Conservation (phyloP, 2,329 filamentous ascomycete genomes). For the Arthrobotrys musiformis region DNA sequence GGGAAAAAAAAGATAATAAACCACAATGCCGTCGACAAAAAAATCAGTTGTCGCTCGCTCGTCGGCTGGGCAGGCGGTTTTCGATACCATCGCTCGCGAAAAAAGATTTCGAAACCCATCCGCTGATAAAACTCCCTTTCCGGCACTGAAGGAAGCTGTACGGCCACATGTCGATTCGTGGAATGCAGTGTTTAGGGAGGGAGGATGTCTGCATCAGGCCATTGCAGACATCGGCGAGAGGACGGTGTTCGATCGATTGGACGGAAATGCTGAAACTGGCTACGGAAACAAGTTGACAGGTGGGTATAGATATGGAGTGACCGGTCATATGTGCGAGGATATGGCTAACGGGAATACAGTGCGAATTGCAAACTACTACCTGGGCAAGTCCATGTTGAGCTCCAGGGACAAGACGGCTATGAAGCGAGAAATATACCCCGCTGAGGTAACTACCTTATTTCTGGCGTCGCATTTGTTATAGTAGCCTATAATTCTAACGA, state of each 20-base stretch:
- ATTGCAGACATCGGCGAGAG: constrained; percentile 91
- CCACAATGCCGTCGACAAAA: constrained; percentile 49
- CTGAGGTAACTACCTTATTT: constrained; percentile 67
- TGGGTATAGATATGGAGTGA: constrained; percentile 18
- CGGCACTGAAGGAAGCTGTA: constrained; percentile 84
- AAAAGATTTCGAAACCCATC: constrained; percentile 89
- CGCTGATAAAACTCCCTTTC: constrained; percentile 86
- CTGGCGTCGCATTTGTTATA: background rate
- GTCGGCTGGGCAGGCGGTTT: constrained; percentile 62
- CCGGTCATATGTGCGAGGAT: too few relatives aligned
- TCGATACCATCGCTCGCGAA: constrained; percentile 85
- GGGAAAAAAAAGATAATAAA: background rate
- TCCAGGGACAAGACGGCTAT: constrained; percentile 67
- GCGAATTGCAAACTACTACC: constrained; percentile 80
- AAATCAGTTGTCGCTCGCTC: constrained; percentile 52
- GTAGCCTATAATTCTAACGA: background rate
- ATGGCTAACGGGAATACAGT: constrained; percentile 63
- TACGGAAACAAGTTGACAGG: constrained; percentile 76
- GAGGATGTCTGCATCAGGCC: constrained; percentile 78
- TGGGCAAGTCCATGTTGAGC: constrained; percentile 74
- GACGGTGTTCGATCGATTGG: constrained; percentile 84
- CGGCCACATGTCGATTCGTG: constrained; percentile 94
- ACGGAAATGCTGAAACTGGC: constrained; percentile 69
- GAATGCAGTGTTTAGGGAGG: constrained; percentile 83
- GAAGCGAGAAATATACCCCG: constrained; percentile 86